Evolutionary conservation across 495 filamentous ascomycete genomes (phyloP).

Genomic region (Pyronema omphalodes): DNA sequence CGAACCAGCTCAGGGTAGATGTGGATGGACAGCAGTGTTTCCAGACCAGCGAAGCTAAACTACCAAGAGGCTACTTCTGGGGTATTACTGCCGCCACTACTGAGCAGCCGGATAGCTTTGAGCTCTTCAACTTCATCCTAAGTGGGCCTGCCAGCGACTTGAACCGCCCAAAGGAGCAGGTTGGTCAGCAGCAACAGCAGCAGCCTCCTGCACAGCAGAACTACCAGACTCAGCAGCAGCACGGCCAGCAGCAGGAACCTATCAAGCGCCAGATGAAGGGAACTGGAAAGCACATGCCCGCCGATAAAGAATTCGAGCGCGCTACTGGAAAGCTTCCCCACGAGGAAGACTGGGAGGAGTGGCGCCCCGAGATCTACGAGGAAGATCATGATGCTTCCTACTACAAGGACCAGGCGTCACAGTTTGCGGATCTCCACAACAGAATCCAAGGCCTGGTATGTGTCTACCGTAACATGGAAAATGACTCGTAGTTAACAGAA

Average conservation of each 20-base stretch:
- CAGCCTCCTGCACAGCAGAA: constrained; percentile 21
- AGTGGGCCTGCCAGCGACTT: constrained; percentile 26
- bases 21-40: constrained; percentile 76
- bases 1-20: constrained; percentile 47
- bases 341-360: constrained; percentile 29
- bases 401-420: constrained; percentile 34
- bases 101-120: constrained; percentile 84
- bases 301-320: background rate
- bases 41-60: constrained; percentile 52
- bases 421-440: constrained; percentile 68
- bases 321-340: constrained; percentile 12
- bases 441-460: constrained; percentile 47
- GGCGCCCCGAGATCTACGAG: constrained; percentile 25
- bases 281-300: constrained; percentile 10
- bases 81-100: constrained; percentile 76
- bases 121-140: constrained; percentile 71
- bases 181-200: constrained; percentile 26
- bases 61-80: constrained; percentile 68
- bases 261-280: constrained; percentile 12
- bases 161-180: constrained; percentile 24
- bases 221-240: constrained; percentile 11
- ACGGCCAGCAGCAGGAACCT: constrained; percentile 17
- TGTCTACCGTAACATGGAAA: background rate
- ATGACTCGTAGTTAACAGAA: background rate
- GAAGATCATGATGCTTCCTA: constrained; percentile 32